Evolutionary conservation across 2,329 filamentous ascomycete genomes (phyloP).

Genomic region (Fusarium nanum): DNA sequence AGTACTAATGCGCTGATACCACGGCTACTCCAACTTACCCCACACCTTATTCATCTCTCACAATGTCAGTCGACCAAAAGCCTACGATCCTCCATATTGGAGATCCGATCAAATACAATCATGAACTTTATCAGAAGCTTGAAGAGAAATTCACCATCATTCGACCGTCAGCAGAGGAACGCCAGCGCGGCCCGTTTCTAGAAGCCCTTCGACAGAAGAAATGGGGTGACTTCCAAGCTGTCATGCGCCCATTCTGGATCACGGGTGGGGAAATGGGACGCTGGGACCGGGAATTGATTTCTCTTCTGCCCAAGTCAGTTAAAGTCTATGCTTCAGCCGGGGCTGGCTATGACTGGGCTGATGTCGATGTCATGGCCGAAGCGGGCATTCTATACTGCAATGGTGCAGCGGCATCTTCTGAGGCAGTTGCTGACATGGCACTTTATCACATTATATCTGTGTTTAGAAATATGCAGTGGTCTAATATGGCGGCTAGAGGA

Average conservation of each 20-base stretch:
- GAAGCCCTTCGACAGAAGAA: slow-evolving; percentile 51
- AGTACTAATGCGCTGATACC: not conserved
- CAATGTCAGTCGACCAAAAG: slow-evolving; percentile 14
- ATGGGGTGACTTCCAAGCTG: slow-evolving; percentile 57
- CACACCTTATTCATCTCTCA: not conserved
- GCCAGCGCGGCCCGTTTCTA: slow-evolving; percentile 53
- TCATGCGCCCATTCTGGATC: slow-evolving; percentile 71
- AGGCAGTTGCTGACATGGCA: slow-evolving; percentile 71
- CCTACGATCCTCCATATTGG: slow-evolving; percentile 51
- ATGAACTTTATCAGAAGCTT: slow-evolving; percentile 48
- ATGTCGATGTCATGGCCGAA: slow-evolving; percentile 55
- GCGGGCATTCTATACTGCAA: slow-evolving; percentile 70
- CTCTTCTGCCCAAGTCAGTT: slow-evolving; percentile 63
- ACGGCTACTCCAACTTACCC: not conserved
- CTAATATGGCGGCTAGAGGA: slow-evolving; percentile 61
- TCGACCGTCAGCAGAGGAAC: slow-evolving; percentile 52
- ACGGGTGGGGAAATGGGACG: slow-evolving; percentile 74
- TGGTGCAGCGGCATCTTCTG: slow-evolving; percentile 68
- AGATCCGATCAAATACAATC: slow-evolving; percentile 49
- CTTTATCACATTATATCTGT: slow-evolving; percentile 68
- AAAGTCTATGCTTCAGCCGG: slow-evolving; percentile 70
- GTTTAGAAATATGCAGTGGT: slow-evolving; percentile 69
- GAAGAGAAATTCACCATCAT: slow-evolving; percentile 49
- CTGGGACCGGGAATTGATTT: slow-evolving; percentile 70
- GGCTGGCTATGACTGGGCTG: slow-evolving; percentile 72